Evolutionary conservation across 768 basidiomycete genomes (phyloP).

Genomic region (Rickenella mellea): DNA sequence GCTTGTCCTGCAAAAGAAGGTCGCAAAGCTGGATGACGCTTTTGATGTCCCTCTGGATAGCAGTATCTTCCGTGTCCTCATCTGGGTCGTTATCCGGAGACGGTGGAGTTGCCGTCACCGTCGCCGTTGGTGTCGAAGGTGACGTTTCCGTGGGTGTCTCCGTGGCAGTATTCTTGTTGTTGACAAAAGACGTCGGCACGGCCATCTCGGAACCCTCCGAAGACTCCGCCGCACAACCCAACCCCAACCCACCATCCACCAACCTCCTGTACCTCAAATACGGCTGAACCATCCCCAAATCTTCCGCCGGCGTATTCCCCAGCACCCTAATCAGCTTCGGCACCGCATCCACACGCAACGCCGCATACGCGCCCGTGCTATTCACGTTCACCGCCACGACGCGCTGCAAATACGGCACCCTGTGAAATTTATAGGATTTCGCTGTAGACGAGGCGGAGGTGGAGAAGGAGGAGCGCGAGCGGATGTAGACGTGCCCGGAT

Average conservation of each 20-base stretch:
- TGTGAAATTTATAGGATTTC: slow-evolving; percentile 69
- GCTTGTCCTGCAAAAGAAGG: slow-evolving; percentile 3
- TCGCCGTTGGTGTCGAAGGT: neutral
- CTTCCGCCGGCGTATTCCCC: slow-evolving; percentile 52
- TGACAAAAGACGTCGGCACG: too few relatives aligned
- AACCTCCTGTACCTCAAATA: slow-evolving; percentile 26
- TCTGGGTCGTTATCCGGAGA: neutral
- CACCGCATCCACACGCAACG: slow-evolving; percentile 64
- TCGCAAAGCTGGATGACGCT: slow-evolving; percentile 16
- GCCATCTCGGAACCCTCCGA: too few relatives aligned
- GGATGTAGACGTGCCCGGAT: slow-evolving; percentile 89
- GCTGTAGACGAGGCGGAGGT: slow-evolving; percentile 14
- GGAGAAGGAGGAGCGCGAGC: slow-evolving; percentile 42
- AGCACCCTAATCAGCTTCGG: slow-evolving; percentile 43
- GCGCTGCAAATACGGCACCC: slow-evolving; percentile 78
- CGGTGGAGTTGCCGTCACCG: neutral
- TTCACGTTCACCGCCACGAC: slow-evolving; percentile 77
- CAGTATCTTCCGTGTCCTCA: neutral
- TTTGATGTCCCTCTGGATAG: neutral
- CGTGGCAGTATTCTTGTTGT: too few relatives aligned
- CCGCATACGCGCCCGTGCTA: slow-evolving; percentile 81
- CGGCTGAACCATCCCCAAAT: slow-evolving; percentile 60
- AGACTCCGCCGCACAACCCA: neutral
- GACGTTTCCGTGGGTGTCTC: neutral
- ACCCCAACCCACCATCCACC: slow-evolving; percentile 4